Conservation (phyloP, 495 filamentous ascomycete species). For the Achaetomiella virescens region DNA sequence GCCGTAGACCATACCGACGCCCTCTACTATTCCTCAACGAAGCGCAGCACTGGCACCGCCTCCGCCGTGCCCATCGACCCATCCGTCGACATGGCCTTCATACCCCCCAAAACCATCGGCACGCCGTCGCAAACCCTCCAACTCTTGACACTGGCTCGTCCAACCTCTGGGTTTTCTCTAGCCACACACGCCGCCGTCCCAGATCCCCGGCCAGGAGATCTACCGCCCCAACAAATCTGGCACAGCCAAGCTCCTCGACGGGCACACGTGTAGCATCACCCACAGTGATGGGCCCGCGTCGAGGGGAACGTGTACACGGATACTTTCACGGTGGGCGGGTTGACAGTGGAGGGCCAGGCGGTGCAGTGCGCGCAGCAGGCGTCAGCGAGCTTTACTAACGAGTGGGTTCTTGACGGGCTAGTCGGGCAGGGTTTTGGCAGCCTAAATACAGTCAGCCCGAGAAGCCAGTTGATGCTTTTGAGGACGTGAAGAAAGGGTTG, state of each 20-base stretch:
- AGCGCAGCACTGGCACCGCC: conserved; percentile 42
- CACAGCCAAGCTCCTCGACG: conserved; percentile 44
- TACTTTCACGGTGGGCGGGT: conserved; percentile 59
- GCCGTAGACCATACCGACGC: conserved; percentile 32
- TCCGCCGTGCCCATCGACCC: conserved; percentile 48
- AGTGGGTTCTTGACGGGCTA: conserved; percentile 62
- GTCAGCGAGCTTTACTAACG: conserved; percentile 54
- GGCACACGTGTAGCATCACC: conserved; percentile 57
- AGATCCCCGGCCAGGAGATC: conserved; percentile 47
- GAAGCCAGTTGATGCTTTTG: conserved; percentile 62
- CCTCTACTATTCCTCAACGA: background rate
- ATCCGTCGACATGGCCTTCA: conserved; percentile 56
- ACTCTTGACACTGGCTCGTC: conserved; percentile 71
- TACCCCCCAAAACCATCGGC: conserved; percentile 63
- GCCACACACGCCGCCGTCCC: conserved; percentile 18
- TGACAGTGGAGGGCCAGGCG: conserved; percentile 57
- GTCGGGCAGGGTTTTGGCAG: conserved; percentile 66
- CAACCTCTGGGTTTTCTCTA: conserved; percentile 57
- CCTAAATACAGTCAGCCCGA: conserved; percentile 65
- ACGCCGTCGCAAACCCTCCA: conserved; percentile 52
- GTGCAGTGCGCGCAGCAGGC: conserved; percentile 63
- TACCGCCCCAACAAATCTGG: conserved; percentile 49
- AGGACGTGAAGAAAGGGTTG: conserved; percentile 55
- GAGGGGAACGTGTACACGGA: conserved; percentile 65
- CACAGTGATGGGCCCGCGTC: conserved; percentile 69